Base-by-base conservation (phyloP, 106 monocot genomes). In the Apostasia shenzhenica region DNA sequence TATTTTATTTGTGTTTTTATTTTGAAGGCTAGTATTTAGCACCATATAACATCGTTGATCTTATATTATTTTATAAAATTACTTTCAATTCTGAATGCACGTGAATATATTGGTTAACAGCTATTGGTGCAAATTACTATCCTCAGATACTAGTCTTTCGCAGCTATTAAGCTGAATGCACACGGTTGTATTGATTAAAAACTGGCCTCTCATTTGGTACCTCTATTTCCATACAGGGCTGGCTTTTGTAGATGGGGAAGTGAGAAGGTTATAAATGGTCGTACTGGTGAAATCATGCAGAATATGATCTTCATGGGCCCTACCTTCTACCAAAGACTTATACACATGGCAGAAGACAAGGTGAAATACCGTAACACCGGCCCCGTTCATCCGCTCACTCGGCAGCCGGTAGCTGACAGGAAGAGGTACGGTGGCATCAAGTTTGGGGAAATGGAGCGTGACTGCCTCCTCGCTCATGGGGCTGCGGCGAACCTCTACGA, bases 341-440 rank as follows among this genome's bases (percentile, higher is more conserved):
- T 89, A 71, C 99, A 99, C 70, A 99, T 93, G 99, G 85, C 99
- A 0, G 99, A 99, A 67, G 99, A 99, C 59, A 99, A 99, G 78
- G 90, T 99, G 61, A 93, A 99, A 59, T 93, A 83, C 78, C 71
- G 99, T 9, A 99, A 99, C 74, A 99, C 92, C 0, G 99, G 99
- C 3, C 99, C 99, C 0, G 92, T 99, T 2, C 99, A 99, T 70
- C 99, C 99, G 1, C 77, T 92, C 2, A 99, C 99, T 14, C 76
- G 97, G 37, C 97, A 97, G 53, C 92, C 97, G 1, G 97, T 92
- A 38, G 84, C 89, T 0, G 97, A 92, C 75, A 66, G 93, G 54
- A 99, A 92, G 61, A 81, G 92, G 48, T 99, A 83, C 42, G 99
- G 95, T 6, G 95, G 95, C 7, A 75, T 95, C 61, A 91, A 88